A percentile compares a stretch with the other conserved stretches of the same genome.
phyloP scores from a whole-genome alignment of 2,329 filamentous ascomycete species.

The Exophiala alcalophila region DNA sequence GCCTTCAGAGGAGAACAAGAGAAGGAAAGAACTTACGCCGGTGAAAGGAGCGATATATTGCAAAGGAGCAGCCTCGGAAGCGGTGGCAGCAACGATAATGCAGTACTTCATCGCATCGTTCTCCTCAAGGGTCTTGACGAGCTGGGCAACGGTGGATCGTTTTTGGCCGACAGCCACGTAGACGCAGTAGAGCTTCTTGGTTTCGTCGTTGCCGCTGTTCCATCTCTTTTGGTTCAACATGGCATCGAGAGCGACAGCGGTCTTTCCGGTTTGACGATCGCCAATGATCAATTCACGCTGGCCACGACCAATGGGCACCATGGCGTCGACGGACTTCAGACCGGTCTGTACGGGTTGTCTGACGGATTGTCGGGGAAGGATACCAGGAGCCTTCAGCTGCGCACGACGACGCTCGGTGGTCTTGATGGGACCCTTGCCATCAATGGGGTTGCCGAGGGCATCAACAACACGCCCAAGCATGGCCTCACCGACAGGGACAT shows the following conservation, averaged over 20 bases:
- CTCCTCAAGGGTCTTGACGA: slow-evolving; percentile 99
- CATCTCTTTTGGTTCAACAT: slow-evolving; percentile 99
- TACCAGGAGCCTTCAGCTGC: slow-evolving; percentile 98
- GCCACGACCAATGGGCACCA: slow-evolving; percentile 99
- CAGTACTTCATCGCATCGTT: slow-evolving; percentile 99
- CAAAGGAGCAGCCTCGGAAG: slow-evolving; percentile 91
- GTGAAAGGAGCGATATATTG: slow-evolving; percentile 96
- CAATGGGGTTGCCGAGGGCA: slow-evolving; percentile 97
- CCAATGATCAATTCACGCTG: slow-evolving; percentile 99
- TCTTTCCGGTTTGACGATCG: slow-evolving; percentile 99
- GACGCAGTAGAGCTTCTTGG: slow-evolving; percentile 98
- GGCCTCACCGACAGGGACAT: slow-evolving; percentile 88
- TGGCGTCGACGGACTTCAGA: slow-evolving; percentile 98
- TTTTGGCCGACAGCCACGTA: slow-evolving; percentile 99
- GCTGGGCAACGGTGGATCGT: slow-evolving; percentile 97
- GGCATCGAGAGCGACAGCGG: slow-evolving; percentile 93
- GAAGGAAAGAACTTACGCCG: slow-evolving; percentile 42
- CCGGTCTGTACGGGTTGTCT: slow-evolving; percentile 98
- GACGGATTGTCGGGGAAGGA: slow-evolving; percentile 94
- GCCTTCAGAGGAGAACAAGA: neutral
- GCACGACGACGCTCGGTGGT: slow-evolving; percentile 90
- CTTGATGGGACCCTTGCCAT: slow-evolving; percentile 97
- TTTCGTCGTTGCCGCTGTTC: slow-evolving; percentile 84
- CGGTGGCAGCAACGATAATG: slow-evolving; percentile 89
- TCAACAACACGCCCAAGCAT: slow-evolving; percentile 98